phyloP scores from a whole-genome alignment of 2,329 filamentous ascomycete species.

The Penicillium sp. region DNA sequence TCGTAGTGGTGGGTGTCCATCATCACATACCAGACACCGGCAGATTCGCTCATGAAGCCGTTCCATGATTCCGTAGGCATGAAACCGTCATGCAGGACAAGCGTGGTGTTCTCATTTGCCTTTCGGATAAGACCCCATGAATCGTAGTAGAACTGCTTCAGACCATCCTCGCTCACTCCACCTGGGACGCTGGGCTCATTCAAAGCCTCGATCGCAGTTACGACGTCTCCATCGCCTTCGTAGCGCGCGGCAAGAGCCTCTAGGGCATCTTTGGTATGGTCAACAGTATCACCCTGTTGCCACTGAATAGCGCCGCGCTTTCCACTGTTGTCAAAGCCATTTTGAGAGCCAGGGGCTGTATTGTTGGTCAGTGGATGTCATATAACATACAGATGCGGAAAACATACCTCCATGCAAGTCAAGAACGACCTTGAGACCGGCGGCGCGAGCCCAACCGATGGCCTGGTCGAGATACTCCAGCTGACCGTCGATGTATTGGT shows the following conservation, averaged over 20 bases:
- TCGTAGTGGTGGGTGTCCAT: slow-evolving; percentile 66
- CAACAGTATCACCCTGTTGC: slow-evolving; percentile 39
- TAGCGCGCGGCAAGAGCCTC: slow-evolving; percentile 60
- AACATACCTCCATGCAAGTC: slow-evolving; percentile 65
- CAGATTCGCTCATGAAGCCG: slow-evolving; percentile 54
- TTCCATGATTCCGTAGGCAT: slow-evolving; percentile 58
- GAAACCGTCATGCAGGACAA: slow-evolving; percentile 57
- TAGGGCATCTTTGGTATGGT: slow-evolving; percentile 54
- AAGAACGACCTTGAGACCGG: slow-evolving; percentile 64
- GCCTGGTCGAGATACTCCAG: slow-evolving; percentile 58
- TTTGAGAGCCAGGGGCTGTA: slow-evolving; percentile 60
- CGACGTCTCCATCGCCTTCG: slow-evolving; percentile 56
- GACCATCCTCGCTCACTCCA: slow-evolving; percentile 44
- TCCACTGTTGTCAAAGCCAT: slow-evolving; percentile 68
- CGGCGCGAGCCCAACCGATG: slow-evolving; percentile 58
- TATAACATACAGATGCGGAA: too few relatives aligned
- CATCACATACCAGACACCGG: slow-evolving; percentile 52
- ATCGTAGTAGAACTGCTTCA: slow-evolving; percentile 58
- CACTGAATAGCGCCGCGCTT: slow-evolving; percentile 42
- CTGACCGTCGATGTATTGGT: slow-evolving; percentile 64
- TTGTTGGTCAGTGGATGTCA: slow-evolving; percentile 3
- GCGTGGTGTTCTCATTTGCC: slow-evolving; percentile 46
- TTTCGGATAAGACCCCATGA: slow-evolving; percentile 50
- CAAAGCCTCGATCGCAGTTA: slow-evolving; percentile 52
- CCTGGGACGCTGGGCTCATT: slow-evolving; percentile 45